A percentile compares a stretch with the other conserved stretches of the same genome.
Evolutionary conservation across 1,284 basidiomycete species (phyloP).

Genomic region (Cryptococcus deneoformans): DNA sequence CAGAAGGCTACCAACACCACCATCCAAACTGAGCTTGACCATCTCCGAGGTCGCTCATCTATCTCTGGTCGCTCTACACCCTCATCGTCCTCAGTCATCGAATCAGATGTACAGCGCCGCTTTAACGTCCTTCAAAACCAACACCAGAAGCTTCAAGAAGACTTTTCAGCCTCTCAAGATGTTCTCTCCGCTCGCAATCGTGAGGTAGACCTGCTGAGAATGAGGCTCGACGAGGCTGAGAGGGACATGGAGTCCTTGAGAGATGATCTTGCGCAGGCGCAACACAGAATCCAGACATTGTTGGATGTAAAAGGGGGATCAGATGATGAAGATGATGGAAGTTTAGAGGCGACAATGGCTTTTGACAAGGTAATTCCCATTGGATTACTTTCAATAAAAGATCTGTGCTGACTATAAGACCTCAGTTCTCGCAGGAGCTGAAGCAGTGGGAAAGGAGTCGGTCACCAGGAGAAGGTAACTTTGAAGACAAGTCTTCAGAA

Average conservation of each 20-base stretch:
- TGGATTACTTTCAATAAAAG: too few species aligned
- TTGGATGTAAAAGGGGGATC: conserved; percentile 37
- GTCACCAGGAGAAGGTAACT: conserved; percentile 21
- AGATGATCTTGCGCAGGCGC: conserved; percentile 68
- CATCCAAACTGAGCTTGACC: conserved; percentile 77
- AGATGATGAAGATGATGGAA: conserved; percentile 25
- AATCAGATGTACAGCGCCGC: conserved; percentile 58
- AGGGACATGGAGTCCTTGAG: conserved; percentile 56
- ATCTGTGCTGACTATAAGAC: not conserved
- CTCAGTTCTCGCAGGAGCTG: conserved; percentile 45
- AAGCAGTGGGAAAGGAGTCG: conserved; percentile 46
- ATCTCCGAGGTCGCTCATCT: conserved; percentile 59
- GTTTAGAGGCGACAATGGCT: conserved; percentile 39
- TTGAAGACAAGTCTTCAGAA: conserved; percentile 9
- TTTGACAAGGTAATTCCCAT: conserved; percentile 40
- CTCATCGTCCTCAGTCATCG: conserved; percentile 54
- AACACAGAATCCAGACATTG: conserved; percentile 54
- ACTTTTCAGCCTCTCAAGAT: conserved; percentile 71
- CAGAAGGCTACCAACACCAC: conserved; percentile 75
- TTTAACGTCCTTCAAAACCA: conserved; percentile 68
- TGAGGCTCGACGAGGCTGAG: conserved; percentile 43
- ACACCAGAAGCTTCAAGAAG: conserved; percentile 69
- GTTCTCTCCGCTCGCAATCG: conserved; percentile 66
- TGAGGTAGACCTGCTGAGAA: conserved; percentile 63
- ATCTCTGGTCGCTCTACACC: conserved; percentile 79